Conservation (phyloP, 495 filamentous ascomycete species). For the Aspergillus nanangensis region DNA sequence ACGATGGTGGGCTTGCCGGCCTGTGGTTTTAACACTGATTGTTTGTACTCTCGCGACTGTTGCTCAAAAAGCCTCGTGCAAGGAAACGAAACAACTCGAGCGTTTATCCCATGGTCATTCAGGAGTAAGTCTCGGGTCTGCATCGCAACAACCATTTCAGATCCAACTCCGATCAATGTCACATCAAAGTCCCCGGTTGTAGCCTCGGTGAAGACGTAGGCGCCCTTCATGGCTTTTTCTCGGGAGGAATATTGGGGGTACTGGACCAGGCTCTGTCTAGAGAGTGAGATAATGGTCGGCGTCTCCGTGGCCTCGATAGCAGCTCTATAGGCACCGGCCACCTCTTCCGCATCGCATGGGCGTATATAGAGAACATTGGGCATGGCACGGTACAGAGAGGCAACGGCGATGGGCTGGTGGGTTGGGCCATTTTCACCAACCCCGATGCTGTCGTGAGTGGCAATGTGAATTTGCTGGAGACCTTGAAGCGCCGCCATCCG, state of each 20-base stretch:
- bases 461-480: slow-evolving; percentile 53
- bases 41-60: slow-evolving; percentile 36
- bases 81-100: slow-evolving; percentile 39
- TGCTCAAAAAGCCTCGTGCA: slow-evolving; percentile 38
- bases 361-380: slow-evolving; percentile 56
- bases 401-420: slow-evolving; percentile 57
- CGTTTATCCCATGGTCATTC: slow-evolving; percentile 11
- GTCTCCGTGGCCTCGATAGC: slow-evolving; percentile 43
- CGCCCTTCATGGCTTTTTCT: slow-evolving; percentile 21
- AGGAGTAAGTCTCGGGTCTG: slow-evolving; percentile 14
- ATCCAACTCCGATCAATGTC: slow-evolving; percentile 28
- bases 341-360: slow-evolving; percentile 53
- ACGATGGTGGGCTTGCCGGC: slow-evolving; percentile 27
- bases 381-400: slow-evolving; percentile 55
- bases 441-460: slow-evolving; percentile 58
- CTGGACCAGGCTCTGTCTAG: slow-evolving; percentile 41
- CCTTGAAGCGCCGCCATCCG: slow-evolving; percentile 56
- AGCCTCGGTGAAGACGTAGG: slow-evolving; percentile 28
- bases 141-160: slow-evolving; percentile 26
- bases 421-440: slow-evolving; percentile 58
- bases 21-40: slow-evolving; percentile 18
- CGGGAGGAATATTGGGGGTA: slow-evolving; percentile 14
- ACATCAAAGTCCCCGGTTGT: slow-evolving; percentile 15
- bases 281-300: slow-evolving; percentile 44
- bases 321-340: slow-evolving; percentile 48